These are phyloP conservation scores for Ceratonia siliqua DNA, from an alignment of 306 rosid genomes.

Conservation along the genomic window DNA sequence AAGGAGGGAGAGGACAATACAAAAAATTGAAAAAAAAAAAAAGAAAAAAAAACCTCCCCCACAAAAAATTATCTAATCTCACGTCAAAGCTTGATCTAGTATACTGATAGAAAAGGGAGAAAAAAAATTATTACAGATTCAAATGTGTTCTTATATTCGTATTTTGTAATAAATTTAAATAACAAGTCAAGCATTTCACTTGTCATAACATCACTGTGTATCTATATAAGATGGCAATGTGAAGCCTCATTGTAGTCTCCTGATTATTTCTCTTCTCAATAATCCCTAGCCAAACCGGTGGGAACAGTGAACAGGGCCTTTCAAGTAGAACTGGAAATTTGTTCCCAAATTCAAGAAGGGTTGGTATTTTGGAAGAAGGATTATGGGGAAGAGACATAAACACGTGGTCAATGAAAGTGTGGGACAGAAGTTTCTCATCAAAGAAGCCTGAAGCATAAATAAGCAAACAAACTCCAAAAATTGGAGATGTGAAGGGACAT, in stretches of 20 bases:
- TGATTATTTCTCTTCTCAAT: constrained; percentile 46
- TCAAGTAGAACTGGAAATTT: constrained; percentile 48
- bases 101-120: constrained; percentile 13
- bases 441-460: constrained; percentile 49
- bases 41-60: not conserved
- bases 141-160: constrained; percentile 45
- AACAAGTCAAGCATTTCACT: constrained; percentile 57
- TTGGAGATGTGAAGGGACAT: constrained; percentile 48
- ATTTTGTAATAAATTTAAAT: constrained; percentile 58
- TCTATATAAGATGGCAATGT: constrained; percentile 49
- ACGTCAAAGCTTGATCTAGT: constrained; percentile 27
- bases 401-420: constrained; percentile 42
- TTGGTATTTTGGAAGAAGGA: constrained; percentile 21
- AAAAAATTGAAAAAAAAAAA: not conserved
- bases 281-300: constrained; percentile 52
- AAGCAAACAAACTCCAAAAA: constrained; percentile 55
- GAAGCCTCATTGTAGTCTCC: constrained; percentile 61
- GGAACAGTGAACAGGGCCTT: constrained; percentile 48
- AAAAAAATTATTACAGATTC: constrained; percentile 43
- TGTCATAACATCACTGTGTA: constrained; percentile 56
- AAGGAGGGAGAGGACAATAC: not conserved
- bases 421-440: constrained; percentile 47
- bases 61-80: constrained; percentile 9
- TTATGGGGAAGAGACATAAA: constrained; percentile 49
- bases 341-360: constrained; percentile 43